Base-by-base conservation (phyloP, 2,329 filamentous ascomycete genomes). In the Cladobotryum protrusum region DNA sequence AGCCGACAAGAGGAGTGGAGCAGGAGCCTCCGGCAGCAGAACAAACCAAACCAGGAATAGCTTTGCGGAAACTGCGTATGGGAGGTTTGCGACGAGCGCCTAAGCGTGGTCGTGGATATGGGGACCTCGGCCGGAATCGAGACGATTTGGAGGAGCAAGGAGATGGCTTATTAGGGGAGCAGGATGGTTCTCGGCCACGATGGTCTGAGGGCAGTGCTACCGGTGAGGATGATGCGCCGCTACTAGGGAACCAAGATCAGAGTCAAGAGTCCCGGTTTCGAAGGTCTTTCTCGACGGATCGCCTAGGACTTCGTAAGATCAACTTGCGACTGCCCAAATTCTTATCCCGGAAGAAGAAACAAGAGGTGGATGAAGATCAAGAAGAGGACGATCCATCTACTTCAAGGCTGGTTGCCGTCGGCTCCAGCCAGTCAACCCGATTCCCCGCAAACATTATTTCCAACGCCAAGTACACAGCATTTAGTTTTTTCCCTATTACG, bases 381-480 rank as follows among this genome's bases (percentile, higher is more conserved):
- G 71, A 73, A 47, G 76, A 82, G 5, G 75, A 82, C 54, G 81
- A 85, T 60, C 80, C 86, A 4, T 83, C 83, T 6, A 77, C 88
- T 1, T 87, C 89, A 24, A 82, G 92, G 49, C 80, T 81, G 45
- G 79, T 96, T 29, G 75, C 82, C 2, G 87, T 96, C 47, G 92
- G 89, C 51, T 83, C 85, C 43, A 64, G 72, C 29, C 91, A 95
- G 63, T 67, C 81, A 24, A 76, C 83, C 45, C 83, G 86, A 57
- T 97, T 92, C 66, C 92, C 93, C 9, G 82, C 87, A 8, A 99
- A 99, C 67, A 80, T 89, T 50, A 81, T 99, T 44, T 97, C 92
- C 34, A 97, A 99, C 66, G 92, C 93, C 49, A 99, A 97, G 76
- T 99, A 99, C 68, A 97, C 92, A 29, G 83, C 91, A 1, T 86